Evolutionary conservation across 192 early-diverging fungal species (phyloP).

Genomic region (Coemansia sp.): DNA sequence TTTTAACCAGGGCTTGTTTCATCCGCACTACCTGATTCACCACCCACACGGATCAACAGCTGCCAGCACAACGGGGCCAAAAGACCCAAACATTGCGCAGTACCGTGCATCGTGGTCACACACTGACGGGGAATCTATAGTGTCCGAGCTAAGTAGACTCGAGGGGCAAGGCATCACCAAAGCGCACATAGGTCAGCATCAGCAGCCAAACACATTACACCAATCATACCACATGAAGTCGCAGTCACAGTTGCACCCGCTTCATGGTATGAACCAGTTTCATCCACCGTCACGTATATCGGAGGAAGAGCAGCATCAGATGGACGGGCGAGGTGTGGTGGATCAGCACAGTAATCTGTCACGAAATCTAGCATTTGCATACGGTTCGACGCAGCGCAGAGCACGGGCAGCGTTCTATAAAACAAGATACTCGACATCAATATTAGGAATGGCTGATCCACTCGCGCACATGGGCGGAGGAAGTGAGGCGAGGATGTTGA

Average conservation of each 20-base stretch:
- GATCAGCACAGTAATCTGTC: neutral
- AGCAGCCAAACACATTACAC: conserved; percentile 27
- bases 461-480: neutral
- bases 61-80: conserved; percentile 5
- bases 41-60: conserved; percentile 5
- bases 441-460: conserved; percentile 5
- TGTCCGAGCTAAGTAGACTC: conserved; percentile 14
- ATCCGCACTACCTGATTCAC: conserved; percentile 1
- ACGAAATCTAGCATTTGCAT: conserved; percentile 1
- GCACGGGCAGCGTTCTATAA: conserved; percentile 13
- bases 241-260: conserved; percentile 33
- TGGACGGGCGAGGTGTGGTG: neutral
- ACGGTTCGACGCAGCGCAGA: conserved; percentile 1
- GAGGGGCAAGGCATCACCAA: conserved; percentile 33
- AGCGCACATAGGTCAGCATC: conserved; percentile 12
- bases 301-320: conserved; percentile 19
- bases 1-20: neutral
- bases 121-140: conserved; percentile 35
- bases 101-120: conserved; percentile 48
- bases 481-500: neutral
- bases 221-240: conserved; percentile 31
- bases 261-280: conserved; percentile 39
- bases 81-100: conserved; percentile 14
- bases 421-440: conserved; percentile 9
- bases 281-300: conserved; percentile 22